Evolutionary conservation across 2,329 filamentous ascomycete genomes (phyloP).

Genomic region (Cytospora mali): DNA sequence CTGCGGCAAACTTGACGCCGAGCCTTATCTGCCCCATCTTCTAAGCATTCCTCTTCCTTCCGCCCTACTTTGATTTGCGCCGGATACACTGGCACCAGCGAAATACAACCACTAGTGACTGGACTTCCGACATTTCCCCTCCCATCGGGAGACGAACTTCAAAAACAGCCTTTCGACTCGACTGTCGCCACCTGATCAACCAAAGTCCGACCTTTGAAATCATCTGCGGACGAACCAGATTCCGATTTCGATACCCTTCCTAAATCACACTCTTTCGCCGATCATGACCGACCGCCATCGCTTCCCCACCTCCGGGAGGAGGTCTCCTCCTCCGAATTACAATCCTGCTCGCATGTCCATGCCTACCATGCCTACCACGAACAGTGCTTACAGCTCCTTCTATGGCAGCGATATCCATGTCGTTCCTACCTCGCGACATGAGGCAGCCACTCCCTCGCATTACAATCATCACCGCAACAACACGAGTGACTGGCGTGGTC

Average conservation of each 20-base stretch:
- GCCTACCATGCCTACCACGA: constrained; percentile 43
- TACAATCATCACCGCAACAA: constrained; percentile 35
- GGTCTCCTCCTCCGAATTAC: constrained; percentile 47
- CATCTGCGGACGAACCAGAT: neutral
- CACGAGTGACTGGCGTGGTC: constrained; percentile 38
- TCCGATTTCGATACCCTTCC: neutral
- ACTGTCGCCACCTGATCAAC: neutral
- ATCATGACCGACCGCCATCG: constrained; percentile 54
- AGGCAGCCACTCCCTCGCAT: constrained; percentile 25
- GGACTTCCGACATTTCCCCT: constrained; percentile 6
- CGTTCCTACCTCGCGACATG: constrained; percentile 47
- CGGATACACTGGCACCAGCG: constrained; percentile 3
- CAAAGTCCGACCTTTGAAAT: neutral
- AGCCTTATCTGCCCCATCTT: constrained; percentile 10
- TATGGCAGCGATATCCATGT: constrained; percentile 59
- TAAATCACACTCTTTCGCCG: constrained; percentile 16
- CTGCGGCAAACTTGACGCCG: constrained; percentile 9
- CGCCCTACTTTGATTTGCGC: constrained; percentile 2
- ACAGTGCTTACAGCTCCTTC: constrained; percentile 51
- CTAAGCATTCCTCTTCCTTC: constrained; percentile 1
- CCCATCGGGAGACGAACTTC: constrained; percentile 6
- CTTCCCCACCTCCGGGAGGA: constrained; percentile 42
- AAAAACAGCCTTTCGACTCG: neutral
- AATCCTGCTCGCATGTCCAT: constrained; percentile 58
- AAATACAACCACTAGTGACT: constrained; percentile 4